Evolutionary conservation across 75 land plant species (phyloP).

Genomic region (Pseudotsuga menziesii): DNA sequence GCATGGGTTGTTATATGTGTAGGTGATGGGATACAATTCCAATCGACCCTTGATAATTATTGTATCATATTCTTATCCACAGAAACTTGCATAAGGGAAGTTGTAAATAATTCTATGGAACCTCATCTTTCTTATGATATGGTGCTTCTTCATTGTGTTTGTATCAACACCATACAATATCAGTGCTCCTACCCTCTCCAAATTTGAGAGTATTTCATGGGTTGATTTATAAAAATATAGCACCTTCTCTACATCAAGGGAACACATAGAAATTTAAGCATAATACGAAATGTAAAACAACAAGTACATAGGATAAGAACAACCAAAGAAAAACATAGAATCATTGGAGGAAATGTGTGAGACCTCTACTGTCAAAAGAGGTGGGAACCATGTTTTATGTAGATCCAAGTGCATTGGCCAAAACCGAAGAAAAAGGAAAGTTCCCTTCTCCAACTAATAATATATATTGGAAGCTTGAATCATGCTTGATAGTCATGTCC

Average conservation of each 20-base stretch:
- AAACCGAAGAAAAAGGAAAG: slow-evolving; percentile 45
- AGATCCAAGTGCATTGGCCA: slow-evolving; percentile 28
- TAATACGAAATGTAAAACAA: too few relatives aligned
- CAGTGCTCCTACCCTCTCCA: slow-evolving; percentile 19
- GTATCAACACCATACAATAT: slow-evolving; percentile 39
- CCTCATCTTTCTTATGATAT: slow-evolving; percentile 13
- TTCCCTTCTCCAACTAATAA: slow-evolving; percentile 60
- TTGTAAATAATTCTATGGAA: slow-evolving; percentile 54
- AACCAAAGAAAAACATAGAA: too few relatives aligned
- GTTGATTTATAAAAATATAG: too few relatives aligned
- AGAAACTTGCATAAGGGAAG: slow-evolving; percentile 56
- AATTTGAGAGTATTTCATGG: not conserved
- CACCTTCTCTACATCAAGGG: too few relatives aligned
- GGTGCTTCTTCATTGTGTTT: slow-evolving; percentile 19
- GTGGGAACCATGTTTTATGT: slow-evolving; percentile 44
- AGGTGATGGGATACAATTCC: too few relatives aligned
- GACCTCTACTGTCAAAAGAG: slow-evolving; percentile 32
- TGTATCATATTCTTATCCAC: slow-evolving; percentile 10
- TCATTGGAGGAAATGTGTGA: not conserved
- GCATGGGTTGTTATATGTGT: too few relatives aligned
- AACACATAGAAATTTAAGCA: too few relatives aligned
- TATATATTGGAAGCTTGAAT: slow-evolving; percentile 21
- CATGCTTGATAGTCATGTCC: not conserved
- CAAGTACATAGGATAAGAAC: too few relatives aligned
- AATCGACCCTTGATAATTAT: slow-evolving; percentile 27